phyloP scores from a whole-genome alignment of 352 stramenopile genomes.

The Lagenidium sp. region DNA sequence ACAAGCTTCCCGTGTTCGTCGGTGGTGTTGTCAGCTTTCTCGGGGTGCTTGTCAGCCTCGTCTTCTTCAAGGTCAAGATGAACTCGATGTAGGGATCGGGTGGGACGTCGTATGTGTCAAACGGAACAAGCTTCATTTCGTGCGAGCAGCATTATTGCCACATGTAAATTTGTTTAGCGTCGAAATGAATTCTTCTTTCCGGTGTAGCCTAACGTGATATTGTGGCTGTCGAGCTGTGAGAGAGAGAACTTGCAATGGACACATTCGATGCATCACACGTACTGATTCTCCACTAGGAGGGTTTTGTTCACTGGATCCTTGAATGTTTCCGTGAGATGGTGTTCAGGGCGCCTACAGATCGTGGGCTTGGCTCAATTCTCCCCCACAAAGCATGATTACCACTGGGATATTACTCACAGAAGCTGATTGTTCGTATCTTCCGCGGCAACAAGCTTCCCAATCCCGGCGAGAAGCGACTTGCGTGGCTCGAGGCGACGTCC shows the following conservation, averaged over 20 bases:
- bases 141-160: too few relatives aligned
- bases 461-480: conserved; percentile 61
- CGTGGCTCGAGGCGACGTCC: conserved; percentile 36
- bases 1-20: conserved; percentile 53
- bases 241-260: conserved; percentile 1
- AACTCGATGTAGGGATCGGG: conserved; percentile 44
- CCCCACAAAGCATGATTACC: neutral
- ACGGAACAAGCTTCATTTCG: too few relatives aligned
- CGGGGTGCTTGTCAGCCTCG: conserved; percentile 43
- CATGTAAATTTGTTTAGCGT: conserved; percentile 2
- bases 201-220: conserved; percentile 31
- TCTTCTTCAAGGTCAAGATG: conserved; percentile 66
- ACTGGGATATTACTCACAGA: conserved; percentile 19
- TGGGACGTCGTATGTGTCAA: neutral
- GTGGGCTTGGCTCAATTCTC: neutral
- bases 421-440: conserved; percentile 34
- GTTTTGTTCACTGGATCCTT: conserved; percentile 43
- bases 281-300: conserved; percentile 63
- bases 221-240: conserved; percentile 15
- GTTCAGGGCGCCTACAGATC: conserved; percentile 23
- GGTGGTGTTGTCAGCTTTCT: conserved; percentile 56
- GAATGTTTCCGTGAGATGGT: conserved; percentile 45
- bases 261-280: conserved; percentile 14
- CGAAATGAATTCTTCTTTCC: conserved; percentile 22
- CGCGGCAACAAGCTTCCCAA: conserved; percentile 59